Conservation (phyloP, 73 alveolate species). For the Paramecium sonneborni region DNA sequence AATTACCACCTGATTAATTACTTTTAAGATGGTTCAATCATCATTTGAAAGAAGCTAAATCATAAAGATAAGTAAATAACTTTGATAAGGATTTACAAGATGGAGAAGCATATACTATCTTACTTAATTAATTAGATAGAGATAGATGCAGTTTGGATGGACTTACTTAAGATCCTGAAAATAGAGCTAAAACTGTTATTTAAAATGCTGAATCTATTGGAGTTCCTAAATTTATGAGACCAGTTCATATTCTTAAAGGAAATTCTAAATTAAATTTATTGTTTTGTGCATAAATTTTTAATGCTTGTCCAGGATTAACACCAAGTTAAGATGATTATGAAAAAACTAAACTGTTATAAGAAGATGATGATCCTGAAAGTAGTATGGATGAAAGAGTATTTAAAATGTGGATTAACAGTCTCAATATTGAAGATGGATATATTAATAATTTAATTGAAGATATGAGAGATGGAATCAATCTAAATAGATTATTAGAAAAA, state of each 20-base stretch:
- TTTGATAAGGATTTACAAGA: conserved; percentile 80
- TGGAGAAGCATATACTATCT: conserved; percentile 70
- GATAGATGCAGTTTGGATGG: conserved; percentile 79
- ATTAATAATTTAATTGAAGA: conserved; percentile 90
- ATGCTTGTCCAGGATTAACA: conserved; percentile 92
- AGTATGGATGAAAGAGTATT: conserved; percentile 95
- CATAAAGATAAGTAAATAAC: conserved; percentile 77
- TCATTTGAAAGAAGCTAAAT: conserved; percentile 86
- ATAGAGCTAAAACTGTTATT: conserved; percentile 85
- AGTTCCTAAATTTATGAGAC: conserved; percentile 86
- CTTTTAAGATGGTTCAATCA: conserved; percentile 94
- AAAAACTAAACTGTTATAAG: conserved; percentile 82
- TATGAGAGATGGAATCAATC: conserved; percentile 89
- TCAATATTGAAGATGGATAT: conserved; percentile 82
- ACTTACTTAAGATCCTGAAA: conserved; percentile 74
- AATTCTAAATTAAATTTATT: conserved; percentile 88
- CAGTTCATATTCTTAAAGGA: conserved; percentile 83
- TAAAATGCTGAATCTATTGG: conserved; percentile 83
- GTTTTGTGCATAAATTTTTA: conserved; percentile 93
- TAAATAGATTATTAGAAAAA: conserved; percentile 86
- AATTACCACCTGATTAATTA: conserved; percentile 89
- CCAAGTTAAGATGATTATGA: conserved; percentile 86
- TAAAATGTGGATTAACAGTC: conserved; percentile 96
- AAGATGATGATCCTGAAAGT: conserved; percentile 91
- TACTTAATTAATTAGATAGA: conserved; percentile 84